phyloP scores from a whole-genome alignment of 257 asterid genomes.

The Gentiana straminea region DNA sequence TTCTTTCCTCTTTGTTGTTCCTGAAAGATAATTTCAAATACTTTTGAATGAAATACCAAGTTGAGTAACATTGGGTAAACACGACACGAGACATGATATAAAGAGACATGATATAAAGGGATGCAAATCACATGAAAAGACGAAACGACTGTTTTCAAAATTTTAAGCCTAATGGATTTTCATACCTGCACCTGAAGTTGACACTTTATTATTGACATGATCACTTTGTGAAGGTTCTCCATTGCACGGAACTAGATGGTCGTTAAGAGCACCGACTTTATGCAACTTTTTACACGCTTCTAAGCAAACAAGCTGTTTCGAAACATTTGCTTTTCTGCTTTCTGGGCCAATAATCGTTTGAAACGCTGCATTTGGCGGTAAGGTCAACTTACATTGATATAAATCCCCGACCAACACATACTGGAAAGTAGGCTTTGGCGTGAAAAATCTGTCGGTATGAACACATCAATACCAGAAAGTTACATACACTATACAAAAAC shows the following conservation, averaged over 20 bases:
- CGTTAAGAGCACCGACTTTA: conserved; percentile 48
- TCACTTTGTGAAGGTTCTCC: conserved; percentile 26
- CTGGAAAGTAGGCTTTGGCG: conserved; percentile 48
- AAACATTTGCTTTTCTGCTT: conserved; percentile 25
- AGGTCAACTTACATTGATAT: conserved; percentile 46
- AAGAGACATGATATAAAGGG: no score
- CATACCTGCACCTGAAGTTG: conserved; percentile 50
- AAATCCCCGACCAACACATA: conserved; percentile 36
- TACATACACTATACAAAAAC: neutral
- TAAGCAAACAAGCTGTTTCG: conserved; percentile 76
- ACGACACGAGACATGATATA: no score
- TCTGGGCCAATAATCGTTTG: conserved; percentile 50
- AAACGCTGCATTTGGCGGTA: conserved; percentile 74
- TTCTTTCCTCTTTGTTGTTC: conserved; percentile 95
- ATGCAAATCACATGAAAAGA: no score
- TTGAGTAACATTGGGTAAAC: neutral
- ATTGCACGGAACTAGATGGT: conserved; percentile 43
- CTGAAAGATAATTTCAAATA: conserved; percentile 26
- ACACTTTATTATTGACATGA: conserved; percentile 16
- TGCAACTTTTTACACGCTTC: conserved; percentile 90
- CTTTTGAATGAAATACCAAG: conserved; percentile 1
- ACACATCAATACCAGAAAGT: conserved; percentile 3
- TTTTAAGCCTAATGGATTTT: neutral
- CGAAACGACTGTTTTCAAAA: no score
- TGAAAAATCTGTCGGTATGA: conserved; percentile 27